Conservation (phyloP, 768 basidiomycete species). For the Hygrophorus pudorinus region DNA sequence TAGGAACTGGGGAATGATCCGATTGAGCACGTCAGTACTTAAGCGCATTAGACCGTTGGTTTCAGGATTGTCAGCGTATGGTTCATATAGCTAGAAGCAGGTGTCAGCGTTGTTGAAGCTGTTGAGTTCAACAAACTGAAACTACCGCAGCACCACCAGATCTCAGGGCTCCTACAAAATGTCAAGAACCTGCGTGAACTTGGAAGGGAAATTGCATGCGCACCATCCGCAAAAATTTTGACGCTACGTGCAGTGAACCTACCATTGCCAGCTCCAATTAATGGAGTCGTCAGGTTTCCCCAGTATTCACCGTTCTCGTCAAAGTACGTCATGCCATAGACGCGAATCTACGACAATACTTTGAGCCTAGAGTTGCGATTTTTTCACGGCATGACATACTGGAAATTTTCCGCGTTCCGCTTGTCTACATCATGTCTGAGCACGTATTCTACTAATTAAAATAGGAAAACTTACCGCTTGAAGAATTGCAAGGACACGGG, state of each 20-base stretch:
- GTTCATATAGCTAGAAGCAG: constrained; percentile 53
- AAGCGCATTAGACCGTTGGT: constrained; percentile 75
- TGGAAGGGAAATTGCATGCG: constrained; percentile 6
- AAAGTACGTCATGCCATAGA: constrained; percentile 71
- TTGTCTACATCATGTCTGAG: constrained; percentile 35
- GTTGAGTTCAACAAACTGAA: background rate
- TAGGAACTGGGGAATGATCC: constrained; percentile 60
- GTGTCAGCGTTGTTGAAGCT: constrained; percentile 3
- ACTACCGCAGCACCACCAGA: constrained; percentile 83
- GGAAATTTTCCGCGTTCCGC: constrained; percentile 52
- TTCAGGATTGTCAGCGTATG: constrained; percentile 70
- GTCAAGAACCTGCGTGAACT: constrained; percentile 11
- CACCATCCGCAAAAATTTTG: constrained; percentile 71
- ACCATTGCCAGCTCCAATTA: constrained; percentile 49
- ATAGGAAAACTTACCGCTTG: constrained; percentile 36
- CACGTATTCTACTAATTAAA: constrained; percentile 1
- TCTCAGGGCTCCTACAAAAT: constrained; percentile 59
- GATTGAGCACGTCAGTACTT: constrained; percentile 46
- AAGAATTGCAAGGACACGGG: constrained; percentile 69
- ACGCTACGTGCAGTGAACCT: constrained; percentile 65
- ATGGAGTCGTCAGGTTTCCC: constrained; percentile 51
- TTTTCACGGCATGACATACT: constrained; percentile 23
- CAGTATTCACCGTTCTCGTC: constrained; percentile 61
- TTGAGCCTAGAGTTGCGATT: background rate
- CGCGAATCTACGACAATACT: constrained; percentile 43